Evolutionary conservation across 139 green algal species (phyloP).

Genomic region (Tetradesmus lagerheimii): DNA sequence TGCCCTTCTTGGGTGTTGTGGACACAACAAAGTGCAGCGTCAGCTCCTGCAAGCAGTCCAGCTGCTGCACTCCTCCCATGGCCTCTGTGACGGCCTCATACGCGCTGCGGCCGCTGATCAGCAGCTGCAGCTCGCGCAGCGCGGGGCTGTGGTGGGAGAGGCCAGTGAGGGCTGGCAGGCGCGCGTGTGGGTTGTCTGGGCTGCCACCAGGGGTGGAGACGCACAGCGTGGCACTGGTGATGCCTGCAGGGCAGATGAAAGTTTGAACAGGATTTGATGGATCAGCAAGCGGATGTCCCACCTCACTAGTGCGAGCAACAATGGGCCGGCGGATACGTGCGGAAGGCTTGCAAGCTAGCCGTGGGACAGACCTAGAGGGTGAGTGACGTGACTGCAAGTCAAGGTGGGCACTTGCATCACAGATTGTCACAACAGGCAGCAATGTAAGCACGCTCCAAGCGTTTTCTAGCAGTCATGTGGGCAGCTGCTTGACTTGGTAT

Average conservation of each 20-base stretch:
- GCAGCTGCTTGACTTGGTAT: too few relatives aligned
- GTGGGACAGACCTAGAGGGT: not conserved
- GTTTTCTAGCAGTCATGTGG: too few relatives aligned
- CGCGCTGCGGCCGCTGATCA: conserved; percentile 18
- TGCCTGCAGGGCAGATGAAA: not conserved
- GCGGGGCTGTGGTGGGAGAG: conserved; percentile 9
- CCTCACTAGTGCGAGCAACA: too few relatives aligned
- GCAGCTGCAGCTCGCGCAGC: conserved; percentile 22
- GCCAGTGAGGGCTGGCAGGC: not conserved
- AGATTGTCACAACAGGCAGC: too few relatives aligned
- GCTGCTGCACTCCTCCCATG: not conserved
- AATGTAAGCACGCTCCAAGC: too few relatives aligned
- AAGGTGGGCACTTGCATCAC: not conserved
- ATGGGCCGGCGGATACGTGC: too few relatives aligned
- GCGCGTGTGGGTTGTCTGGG: not conserved
- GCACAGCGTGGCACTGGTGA: not conserved
- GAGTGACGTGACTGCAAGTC: not conserved
- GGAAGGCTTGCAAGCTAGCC: too few relatives aligned
- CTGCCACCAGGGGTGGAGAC: not conserved
- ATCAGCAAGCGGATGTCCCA: too few relatives aligned
- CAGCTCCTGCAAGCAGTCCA: not conserved
- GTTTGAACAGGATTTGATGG: too few relatives aligned
- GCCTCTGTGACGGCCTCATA: not conserved
- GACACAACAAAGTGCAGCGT: not conserved
- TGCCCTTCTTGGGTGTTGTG: conserved; percentile 17